Evolutionary conservation across 2,329 filamentous ascomycete genomes (phyloP).

Genomic region (Pseudogymnoascus sp.): DNA sequence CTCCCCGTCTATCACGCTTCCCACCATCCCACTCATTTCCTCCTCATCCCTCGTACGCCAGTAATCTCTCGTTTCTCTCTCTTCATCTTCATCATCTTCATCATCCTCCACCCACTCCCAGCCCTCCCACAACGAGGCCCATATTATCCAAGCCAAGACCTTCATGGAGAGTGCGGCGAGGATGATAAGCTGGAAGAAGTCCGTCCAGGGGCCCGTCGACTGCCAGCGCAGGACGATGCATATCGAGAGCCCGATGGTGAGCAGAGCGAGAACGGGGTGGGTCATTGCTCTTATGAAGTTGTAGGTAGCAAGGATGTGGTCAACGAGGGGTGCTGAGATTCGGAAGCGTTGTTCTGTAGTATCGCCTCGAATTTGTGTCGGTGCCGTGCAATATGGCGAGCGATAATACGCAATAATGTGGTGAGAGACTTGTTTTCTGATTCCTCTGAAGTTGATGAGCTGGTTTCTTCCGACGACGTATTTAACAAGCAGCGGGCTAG

Average conservation of each 20-base stretch:
- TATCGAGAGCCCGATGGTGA: not conserved
- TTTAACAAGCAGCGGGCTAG: not conserved
- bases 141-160: not conserved
- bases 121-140: not conserved
- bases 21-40: not conserved
- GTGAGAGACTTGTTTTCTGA: not conserved
- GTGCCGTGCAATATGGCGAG: not conserved
- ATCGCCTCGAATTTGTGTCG: not conserved
- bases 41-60: not conserved
- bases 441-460: not conserved
- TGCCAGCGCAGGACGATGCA: not conserved
- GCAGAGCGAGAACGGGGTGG: not conserved
- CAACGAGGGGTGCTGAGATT: not conserved
- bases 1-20: not conserved
- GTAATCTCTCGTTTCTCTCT: not conserved
- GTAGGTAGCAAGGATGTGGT: not conserved
- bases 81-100: not conserved
- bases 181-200: not conserved
- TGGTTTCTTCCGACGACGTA: not conserved
- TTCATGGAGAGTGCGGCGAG: not conserved
- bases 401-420: not conserved
- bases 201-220: not conserved
- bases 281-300: constrained; percentile 2
- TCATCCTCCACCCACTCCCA: not conserved
- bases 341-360: not conserved